Evolutionary conservation across 228 moss, liverwort and hornwort genomes (phyloP), one percentile per base, ranked within the genome.

Genomic region (Sphagnum magellanicum): DNA sequence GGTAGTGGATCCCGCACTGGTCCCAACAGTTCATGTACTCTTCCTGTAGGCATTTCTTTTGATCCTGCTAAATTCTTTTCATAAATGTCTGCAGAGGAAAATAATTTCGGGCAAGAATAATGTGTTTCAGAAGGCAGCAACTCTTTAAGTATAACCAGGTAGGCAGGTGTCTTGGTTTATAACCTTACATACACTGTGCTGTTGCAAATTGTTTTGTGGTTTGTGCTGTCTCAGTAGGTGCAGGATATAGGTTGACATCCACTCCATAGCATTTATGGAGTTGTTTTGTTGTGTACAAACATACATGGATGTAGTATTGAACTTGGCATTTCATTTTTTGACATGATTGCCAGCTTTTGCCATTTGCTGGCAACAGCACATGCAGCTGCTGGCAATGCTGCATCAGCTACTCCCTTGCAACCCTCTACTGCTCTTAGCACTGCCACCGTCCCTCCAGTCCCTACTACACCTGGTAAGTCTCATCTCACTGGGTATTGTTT

Each of bases 291-390:
- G 17, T 17, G 17, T 17, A 17, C 78, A 98, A 93, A 89, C 88
- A 67, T 90, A 86, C 72, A 93, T 98, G 57, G 98, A 98, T 77
- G 75, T 88, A 48, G 81, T 93, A 65, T 78, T 98, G 81, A 93
- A 98, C 79, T 88, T 98, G 65, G 98, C 98, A 53, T 98, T 93
- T 64, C 98, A 98, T 79, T 98, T 98, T 71, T 76, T 98, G 79
- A 93, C 93, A 67, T 79, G 93, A 75, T 83, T 98, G 89, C 98
- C 67, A 89, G 88, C 77, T 98, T 93, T 73, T 98, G 98, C 77
- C 87, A 89, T 75, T 90, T 91, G 49, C 69, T 98, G 63, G 85
- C 81, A 14, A 84, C 88, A 70, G 87, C 87, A 67, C 97, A 98
- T 79, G 91, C 90, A 48, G 89, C 81, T 14, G 84, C 83, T 63